These are phyloP conservation scores for Penicillium odoratum DNA, from an alignment of 495 filamentous ascomycete species.

Conservation along the genomic window DNA sequence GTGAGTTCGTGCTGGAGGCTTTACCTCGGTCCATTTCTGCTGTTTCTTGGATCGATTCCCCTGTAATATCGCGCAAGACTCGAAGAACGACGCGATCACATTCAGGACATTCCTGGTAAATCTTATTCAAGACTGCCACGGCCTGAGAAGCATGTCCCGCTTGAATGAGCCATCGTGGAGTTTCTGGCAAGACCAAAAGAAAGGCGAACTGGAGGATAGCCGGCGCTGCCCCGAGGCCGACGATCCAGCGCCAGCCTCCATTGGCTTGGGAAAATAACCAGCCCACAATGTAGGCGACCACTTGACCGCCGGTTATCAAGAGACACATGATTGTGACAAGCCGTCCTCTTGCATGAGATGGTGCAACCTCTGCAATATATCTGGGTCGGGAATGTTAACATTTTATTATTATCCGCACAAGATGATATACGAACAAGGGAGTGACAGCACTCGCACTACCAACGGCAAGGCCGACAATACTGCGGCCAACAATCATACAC, in stretches of 20 bases:
- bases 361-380: slow-evolving; percentile 84
- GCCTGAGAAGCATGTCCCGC: slow-evolving; percentile 60
- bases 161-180: slow-evolving; percentile 81
- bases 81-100: slow-evolving; percentile 49
- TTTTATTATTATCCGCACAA: not conserved
- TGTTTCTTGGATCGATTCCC: slow-evolving; percentile 67
- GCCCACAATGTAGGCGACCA: slow-evolving; percentile 78
- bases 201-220: slow-evolving; percentile 68
- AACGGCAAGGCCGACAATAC: slow-evolving; percentile 78
- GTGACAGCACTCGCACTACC: slow-evolving; percentile 81
- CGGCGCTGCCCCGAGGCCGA: slow-evolving; percentile 79
- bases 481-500: slow-evolving; percentile 75
- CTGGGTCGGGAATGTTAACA: slow-evolving; percentile 22
- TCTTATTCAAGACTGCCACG: slow-evolving; percentile 58
- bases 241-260: slow-evolving; percentile 86
- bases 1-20: slow-evolving; percentile 12
- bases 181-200: slow-evolving; percentile 74
- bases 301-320: slow-evolving; percentile 84
- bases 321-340: slow-evolving; percentile 75
- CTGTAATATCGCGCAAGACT: slow-evolving; percentile 64
- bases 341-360: slow-evolving; percentile 68
- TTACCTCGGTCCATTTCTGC: slow-evolving; percentile 36
- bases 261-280: slow-evolving; percentile 61
- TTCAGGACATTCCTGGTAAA: slow-evolving; percentile 56
- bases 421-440: slow-evolving; percentile 57